Base-by-base conservation (phyloP, 306 rosid genomes). In the Vigna angularis region DNA sequence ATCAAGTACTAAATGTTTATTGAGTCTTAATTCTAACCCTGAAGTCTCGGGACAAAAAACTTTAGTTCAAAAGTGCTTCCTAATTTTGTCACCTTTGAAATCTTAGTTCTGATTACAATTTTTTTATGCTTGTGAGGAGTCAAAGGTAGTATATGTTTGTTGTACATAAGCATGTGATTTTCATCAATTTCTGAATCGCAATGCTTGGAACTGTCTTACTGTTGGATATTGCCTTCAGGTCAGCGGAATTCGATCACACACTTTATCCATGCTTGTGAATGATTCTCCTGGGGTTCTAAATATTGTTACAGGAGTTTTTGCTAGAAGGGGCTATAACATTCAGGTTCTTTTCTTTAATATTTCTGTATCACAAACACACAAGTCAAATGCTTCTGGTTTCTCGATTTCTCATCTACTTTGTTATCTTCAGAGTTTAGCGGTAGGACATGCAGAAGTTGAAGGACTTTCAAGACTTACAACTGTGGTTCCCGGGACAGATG, bases 401-500 rank as follows among this genome's bases (percentile, higher is more conserved):
- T 53, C 2, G 42, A 9, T 53, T 67, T 51, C 66, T 76, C 55
- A n/a, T 86, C 44, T 76, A 30, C 49, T 70, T 38, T 38, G 65
- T 76, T 78, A 48, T 79, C 44, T 22, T 71, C 89, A 92, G 97
- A 92, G 97, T 86, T 87, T 92, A 85, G 97, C 97, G 83, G 97
- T 92, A 0, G 97, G 97, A 63, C 96, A 82, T 79, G 85, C 97
- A 1, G 97, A 92, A 90, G 83, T 82, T 78, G 92, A 92, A 83
- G 97, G 97, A 80, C 85, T 83, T 67, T 92, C 97, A 71, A 90
- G 97, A 77, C 85, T 90, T 83, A 92, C 97, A 51, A 92, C 97
- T 9, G 96, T 92, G 83, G 97, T 92, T 87, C 97, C 96, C 45
- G 97, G 90, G 42, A 89, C 97, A 48, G 93, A 90, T 76, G 96